phyloP scores from a whole-genome alignment of 352 stramenopile species.

The Globisporangium paddicum region DNA sequence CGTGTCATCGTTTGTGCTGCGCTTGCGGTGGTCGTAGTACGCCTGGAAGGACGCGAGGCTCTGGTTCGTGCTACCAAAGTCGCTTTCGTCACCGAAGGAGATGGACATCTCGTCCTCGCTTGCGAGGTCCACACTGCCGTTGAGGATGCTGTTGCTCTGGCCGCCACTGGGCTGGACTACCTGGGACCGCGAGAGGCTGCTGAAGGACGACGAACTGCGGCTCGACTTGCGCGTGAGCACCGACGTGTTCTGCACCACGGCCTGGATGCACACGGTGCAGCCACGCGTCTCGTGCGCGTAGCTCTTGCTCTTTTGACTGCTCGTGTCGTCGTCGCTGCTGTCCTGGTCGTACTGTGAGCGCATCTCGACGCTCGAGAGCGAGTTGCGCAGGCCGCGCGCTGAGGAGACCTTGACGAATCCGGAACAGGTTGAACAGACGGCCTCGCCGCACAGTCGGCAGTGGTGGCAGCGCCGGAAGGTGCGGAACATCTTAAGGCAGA shows the following conservation, averaged over 20 bases:
- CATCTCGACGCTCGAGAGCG: slow-evolving; percentile 14
- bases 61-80: slow-evolving; percentile 12
- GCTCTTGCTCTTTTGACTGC: slow-evolving; percentile 13
- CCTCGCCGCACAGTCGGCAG: slow-evolving; percentile 66
- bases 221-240: slow-evolving; percentile 7
- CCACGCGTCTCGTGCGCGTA: slow-evolving; percentile 28
- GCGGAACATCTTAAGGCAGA: slow-evolving; percentile 61
- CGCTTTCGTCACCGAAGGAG: slow-evolving; percentile 16
- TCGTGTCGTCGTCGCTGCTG: slow-evolving; percentile 11
- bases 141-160: neutral
- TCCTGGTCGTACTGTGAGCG: slow-evolving; percentile 11
- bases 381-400: slow-evolving; percentile 8
- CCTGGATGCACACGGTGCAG: slow-evolving; percentile 21
- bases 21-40: slow-evolving; percentile 17
- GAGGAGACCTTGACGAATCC: slow-evolving; percentile 29
- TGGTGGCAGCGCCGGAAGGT: slow-evolving; percentile 63
- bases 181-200: slow-evolving; percentile 3
- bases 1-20: slow-evolving; percentile 11
- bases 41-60: slow-evolving; percentile 21
- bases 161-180: neutral
- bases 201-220: slow-evolving; percentile 13
- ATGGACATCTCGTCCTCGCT: slow-evolving; percentile 15
- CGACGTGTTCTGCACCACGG: neutral
- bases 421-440: slow-evolving; percentile 61
- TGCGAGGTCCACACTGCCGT: slow-evolving; percentile 4